Evolutionary conservation across 2,329 filamentous ascomycete species (phyloP).

Genomic region (Colletotrichum noveboracense): DNA sequence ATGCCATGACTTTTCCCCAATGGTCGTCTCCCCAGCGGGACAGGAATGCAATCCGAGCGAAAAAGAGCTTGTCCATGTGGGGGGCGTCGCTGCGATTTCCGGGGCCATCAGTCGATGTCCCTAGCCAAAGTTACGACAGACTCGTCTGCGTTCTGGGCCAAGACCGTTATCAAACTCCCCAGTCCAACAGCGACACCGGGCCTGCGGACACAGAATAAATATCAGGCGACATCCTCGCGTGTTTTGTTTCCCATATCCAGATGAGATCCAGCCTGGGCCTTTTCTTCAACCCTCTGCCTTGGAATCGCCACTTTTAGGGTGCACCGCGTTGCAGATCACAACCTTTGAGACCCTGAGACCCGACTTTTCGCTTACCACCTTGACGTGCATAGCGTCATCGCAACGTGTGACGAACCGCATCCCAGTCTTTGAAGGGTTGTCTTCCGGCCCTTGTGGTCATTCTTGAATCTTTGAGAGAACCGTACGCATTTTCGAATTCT

Average conservation of each 20-base stretch:
- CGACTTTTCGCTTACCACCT: background rate
- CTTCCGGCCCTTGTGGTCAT: background rate
- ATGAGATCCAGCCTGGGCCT: background rate
- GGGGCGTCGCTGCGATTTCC: constrained; percentile 8
- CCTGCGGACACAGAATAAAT: constrained; percentile 6
- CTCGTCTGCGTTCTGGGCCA: background rate
- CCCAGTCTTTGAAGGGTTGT: background rate
- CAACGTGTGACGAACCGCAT: background rate
- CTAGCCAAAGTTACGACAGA: background rate
- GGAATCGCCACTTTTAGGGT: constrained; percentile 6
- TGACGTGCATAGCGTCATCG: constrained; percentile 18
- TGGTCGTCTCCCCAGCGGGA: background rate
- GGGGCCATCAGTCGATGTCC: constrained; percentile 6
- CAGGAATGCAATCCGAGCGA: background rate
- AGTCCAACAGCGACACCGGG: background rate
- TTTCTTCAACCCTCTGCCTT: background rate
- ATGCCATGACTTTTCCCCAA: background rate
- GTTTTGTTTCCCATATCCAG: background rate
- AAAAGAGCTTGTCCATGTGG: constrained; percentile 12
- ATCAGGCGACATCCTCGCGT: background rate
- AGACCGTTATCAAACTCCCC: constrained; percentile 9
- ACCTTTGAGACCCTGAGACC: background rate
- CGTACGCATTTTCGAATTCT: background rate
- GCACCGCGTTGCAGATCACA: constrained; percentile 7
- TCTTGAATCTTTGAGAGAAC: background rate